phyloP scores from a whole-genome alignment of 257 asterid species.

The Salvia miltiorrhiza region DNA sequence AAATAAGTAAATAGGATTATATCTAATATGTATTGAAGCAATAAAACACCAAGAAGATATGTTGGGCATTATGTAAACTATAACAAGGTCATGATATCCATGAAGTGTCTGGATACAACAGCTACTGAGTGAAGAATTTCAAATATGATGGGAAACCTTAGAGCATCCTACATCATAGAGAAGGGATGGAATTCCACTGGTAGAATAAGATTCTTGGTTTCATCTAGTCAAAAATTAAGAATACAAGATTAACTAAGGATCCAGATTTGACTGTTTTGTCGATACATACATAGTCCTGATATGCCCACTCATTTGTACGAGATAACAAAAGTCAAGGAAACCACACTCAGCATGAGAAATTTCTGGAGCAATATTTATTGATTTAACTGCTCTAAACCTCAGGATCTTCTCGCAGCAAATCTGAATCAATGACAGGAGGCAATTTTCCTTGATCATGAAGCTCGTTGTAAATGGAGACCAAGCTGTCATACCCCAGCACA shows the following conservation, averaged over 20 bases:
- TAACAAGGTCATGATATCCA: background rate
- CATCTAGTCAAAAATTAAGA: background rate
- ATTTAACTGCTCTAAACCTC: conserved; percentile 44
- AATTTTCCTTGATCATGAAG: conserved; percentile 58
- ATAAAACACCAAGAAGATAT: background rate
- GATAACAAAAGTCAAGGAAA: background rate
- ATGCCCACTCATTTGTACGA: background rate
- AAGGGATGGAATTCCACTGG: background rate
- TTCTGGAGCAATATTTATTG: conserved; percentile 1
- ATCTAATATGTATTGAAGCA: background rate
- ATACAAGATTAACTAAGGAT: background rate
- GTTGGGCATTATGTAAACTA: background rate
- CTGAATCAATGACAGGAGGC: conserved; percentile 73
- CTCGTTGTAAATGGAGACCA: conserved; percentile 61
- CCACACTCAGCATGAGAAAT: background rate
- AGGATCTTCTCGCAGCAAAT: conserved; percentile 63
- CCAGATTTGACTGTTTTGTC: background rate
- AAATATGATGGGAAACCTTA: background rate
- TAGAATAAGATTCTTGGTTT: background rate
- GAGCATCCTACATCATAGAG: background rate
- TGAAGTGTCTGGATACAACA: background rate
- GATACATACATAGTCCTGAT: background rate
- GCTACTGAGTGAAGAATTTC: background rate
- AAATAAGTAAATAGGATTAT: conserved; percentile 2
- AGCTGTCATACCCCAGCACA: conserved; percentile 59